A percentile compares a stretch with the other conserved stretches of the same genome.
Conservation (phyloP, 441 rosid genomes). For the Dalechampia spathulata region DNA sequence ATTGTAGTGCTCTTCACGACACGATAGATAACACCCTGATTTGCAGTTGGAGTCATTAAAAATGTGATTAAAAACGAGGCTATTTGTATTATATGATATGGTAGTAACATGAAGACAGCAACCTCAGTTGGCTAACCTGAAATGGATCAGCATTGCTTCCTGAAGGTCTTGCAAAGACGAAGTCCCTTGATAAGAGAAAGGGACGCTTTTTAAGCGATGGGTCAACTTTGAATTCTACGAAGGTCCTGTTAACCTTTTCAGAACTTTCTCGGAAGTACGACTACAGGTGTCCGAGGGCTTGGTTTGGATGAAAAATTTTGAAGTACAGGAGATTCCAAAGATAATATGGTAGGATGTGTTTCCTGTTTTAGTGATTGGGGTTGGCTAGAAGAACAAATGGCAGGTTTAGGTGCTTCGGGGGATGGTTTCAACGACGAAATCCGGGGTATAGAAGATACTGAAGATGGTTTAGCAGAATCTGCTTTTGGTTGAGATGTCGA, state of each 20-base stretch:
- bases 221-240: slow-evolving; percentile 24
- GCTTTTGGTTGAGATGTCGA: background rate
- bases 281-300: no score
- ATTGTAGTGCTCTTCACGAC: slow-evolving; percentile 22
- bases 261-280: background rate
- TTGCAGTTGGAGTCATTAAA: slow-evolving; percentile 1
- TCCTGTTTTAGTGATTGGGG: no score
- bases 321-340: no score
- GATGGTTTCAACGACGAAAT: background rate
- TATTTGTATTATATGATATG: no score
- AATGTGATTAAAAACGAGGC: background rate
- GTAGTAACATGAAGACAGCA: no score
- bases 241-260: slow-evolving; percentile 6
- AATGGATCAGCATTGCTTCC: slow-evolving; percentile 15
- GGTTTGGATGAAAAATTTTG: no score
- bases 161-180: slow-evolving; percentile 28
- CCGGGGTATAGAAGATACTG: background rate
- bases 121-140: slow-evolving; percentile 19
- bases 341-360: no score
- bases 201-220: slow-evolving; percentile 18
- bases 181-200: slow-evolving; percentile 38
- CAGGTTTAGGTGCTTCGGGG: background rate
- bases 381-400: no score
- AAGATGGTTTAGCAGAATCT: background rate
- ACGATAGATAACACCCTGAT: slow-evolving; percentile 30